phyloP scores from a whole-genome alignment of 164 flowering plant genomes.

The Protea cynaroides region DNA sequence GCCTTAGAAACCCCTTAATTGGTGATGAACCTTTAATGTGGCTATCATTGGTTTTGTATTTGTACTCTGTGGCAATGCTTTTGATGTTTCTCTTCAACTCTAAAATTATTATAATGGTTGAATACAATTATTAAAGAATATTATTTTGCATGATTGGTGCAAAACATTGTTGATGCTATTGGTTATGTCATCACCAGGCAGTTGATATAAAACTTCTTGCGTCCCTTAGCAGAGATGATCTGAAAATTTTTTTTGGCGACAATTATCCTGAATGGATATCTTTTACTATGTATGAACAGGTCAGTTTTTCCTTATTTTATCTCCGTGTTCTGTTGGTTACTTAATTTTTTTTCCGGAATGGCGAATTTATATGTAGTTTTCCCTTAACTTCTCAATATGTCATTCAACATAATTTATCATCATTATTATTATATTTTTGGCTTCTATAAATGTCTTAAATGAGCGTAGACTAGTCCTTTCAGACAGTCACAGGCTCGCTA shows the following conservation, averaged over 20 bases:
- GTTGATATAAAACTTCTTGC: constrained; percentile 78
- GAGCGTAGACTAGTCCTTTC: too few species aligned
- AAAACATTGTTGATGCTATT: background rate
- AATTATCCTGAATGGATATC: constrained; percentile 96
- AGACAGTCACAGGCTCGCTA: too few species aligned
- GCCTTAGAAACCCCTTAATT: background rate
- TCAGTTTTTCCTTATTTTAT: constrained; percentile 13
- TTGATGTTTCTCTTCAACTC: background rate
- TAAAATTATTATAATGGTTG: too few species aligned
- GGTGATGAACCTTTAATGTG: background rate
- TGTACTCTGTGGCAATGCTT: background rate
- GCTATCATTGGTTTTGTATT: background rate
- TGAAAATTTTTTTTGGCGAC: constrained; percentile 91
- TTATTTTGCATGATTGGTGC: background rate
- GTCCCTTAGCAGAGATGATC: constrained; percentile 73
- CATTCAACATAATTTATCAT: too few species aligned
- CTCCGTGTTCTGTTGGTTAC: background rate
- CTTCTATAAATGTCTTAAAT: too few species aligned
- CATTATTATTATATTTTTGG: too few species aligned
- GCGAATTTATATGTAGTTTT: too few species aligned
- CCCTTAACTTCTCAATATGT: too few species aligned
- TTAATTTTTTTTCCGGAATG: too few species aligned
- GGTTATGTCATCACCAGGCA: constrained; percentile 44
- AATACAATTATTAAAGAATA: too few species aligned
- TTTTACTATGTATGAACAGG: constrained; percentile 94